A percentile compares a stretch with the other conserved stretches of the same genome.
phyloP scores from a whole-genome alignment of 1,284 basidiomycete species.

The Naganishia sp. region DNA sequence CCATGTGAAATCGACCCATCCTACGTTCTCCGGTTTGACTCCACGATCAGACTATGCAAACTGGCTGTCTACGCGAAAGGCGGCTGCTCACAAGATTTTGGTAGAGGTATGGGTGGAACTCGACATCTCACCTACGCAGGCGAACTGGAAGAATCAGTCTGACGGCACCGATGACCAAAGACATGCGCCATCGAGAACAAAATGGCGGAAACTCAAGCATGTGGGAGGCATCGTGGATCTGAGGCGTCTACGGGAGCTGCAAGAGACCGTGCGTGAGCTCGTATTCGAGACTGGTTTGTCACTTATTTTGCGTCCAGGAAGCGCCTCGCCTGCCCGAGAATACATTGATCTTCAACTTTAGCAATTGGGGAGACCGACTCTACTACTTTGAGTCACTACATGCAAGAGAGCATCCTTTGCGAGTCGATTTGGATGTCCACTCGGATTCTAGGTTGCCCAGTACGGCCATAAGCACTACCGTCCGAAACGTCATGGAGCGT shows the following conservation, averaged over 20 bases:
- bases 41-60: conserved; percentile 47
- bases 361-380: conserved; percentile 4
- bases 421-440: neutral
- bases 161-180: conserved; percentile 21
- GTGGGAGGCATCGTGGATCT: conserved; percentile 35
- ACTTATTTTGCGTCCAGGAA: conserved; percentile 43
- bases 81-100: conserved; percentile 37
- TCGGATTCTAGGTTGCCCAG: neutral
- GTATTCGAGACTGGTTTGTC: neutral
- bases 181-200: conserved; percentile 16
- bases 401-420: neutral
- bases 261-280: conserved; percentile 20
- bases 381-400: conserved; percentile 18
- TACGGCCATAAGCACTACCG: conserved; percentile 29
- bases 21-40: conserved; percentile 45
- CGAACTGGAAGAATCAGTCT: conserved; percentile 31
- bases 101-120: conserved; percentile 50
- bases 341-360: conserved; percentile 7
- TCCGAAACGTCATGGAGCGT: conserved; percentile 39
- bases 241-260: conserved; percentile 32
- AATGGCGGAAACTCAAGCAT: conserved; percentile 23
- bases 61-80: conserved; percentile 44
- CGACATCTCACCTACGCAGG: conserved; percentile 8
- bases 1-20: conserved; percentile 48
- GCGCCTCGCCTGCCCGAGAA: conserved; percentile 36